Conservation (phyloP, 2,329 filamentous ascomycete genomes). For the Neoarthrinium moseri region DNA sequence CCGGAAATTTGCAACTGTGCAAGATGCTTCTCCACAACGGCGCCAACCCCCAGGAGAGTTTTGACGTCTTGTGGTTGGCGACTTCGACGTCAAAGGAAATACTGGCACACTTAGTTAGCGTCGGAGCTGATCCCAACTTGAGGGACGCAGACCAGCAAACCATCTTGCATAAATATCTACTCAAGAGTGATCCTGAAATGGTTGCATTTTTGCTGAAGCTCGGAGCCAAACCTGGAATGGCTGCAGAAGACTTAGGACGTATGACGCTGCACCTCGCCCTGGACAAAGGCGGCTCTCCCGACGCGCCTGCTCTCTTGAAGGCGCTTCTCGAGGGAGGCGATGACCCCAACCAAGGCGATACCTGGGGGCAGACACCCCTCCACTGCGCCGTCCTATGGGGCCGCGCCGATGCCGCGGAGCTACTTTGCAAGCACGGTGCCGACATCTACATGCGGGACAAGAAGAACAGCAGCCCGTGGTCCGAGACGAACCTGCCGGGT, state of each 20-base stretch:
- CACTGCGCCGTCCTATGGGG: slow-evolving; percentile 16
- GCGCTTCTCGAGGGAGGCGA: slow-evolving; percentile 10
- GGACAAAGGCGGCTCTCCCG: slow-evolving; percentile 2
- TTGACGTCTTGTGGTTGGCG: slow-evolving; percentile 1
- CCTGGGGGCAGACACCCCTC: slow-evolving; percentile 15
- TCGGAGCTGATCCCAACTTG: slow-evolving; percentile 11
- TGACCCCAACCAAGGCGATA: slow-evolving; percentile 11
- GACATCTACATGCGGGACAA: slow-evolving; percentile 8
- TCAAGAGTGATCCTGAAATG: slow-evolving; percentile 6
- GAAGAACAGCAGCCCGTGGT: slow-evolving; percentile 5
- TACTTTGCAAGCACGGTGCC: slow-evolving; percentile 9
- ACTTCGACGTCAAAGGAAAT: slow-evolving; percentile 6
- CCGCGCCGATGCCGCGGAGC: slow-evolving; percentile 9
- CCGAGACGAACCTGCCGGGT: slow-evolving; percentile 9
- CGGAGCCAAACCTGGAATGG: slow-evolving; percentile 2
- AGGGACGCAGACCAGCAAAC: slow-evolving; percentile 4
- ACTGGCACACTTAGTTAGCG: slow-evolving; percentile 2
- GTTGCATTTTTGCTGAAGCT: slow-evolving; percentile 10
- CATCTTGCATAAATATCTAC: slow-evolving; percentile 8
- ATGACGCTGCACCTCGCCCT: slow-evolving; percentile 10
- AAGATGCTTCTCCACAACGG: slow-evolving; percentile 8
- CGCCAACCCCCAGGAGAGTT: slow-evolving; percentile 10
- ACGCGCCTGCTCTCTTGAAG: slow-evolving; percentile 5
- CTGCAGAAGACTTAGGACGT: background rate
- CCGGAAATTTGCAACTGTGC: slow-evolving; percentile 5